A percentile compares a stretch with the other conserved stretches of the same genome.
Conservation (phyloP, 2,329 filamentous ascomycete species). For the Monilinia aucupariae region DNA sequence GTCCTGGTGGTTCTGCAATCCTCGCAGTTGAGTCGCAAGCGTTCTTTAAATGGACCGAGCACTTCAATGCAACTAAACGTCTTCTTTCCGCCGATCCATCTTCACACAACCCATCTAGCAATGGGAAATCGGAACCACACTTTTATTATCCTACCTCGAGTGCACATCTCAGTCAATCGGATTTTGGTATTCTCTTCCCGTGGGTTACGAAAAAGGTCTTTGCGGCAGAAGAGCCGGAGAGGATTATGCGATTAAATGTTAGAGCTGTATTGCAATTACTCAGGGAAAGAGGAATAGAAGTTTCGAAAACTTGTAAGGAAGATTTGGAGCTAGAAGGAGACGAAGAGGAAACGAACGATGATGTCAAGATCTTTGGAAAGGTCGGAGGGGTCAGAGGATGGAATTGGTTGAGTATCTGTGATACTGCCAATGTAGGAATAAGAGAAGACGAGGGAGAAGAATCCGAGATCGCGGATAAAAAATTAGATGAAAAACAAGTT, state of each 20-base stretch:
- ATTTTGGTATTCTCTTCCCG: slow-evolving; percentile 79
- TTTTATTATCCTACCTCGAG: slow-evolving; percentile 69
- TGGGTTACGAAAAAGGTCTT: slow-evolving; percentile 58
- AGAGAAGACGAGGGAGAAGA: slow-evolving; percentile 22
- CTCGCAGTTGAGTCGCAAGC: slow-evolving; percentile 69
- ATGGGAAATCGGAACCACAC: slow-evolving; percentile 43
- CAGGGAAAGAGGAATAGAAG: slow-evolving; percentile 44
- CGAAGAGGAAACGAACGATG: slow-evolving; percentile 21
- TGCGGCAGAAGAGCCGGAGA: slow-evolving; percentile 52
- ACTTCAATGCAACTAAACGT: slow-evolving; percentile 63
- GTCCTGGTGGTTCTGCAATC: slow-evolving; percentile 52
- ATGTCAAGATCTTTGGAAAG: slow-evolving; percentile 28
- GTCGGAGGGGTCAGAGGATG: slow-evolving; percentile 29
- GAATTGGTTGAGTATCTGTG: slow-evolving; percentile 29
- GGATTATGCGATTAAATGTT: slow-evolving; percentile 53
- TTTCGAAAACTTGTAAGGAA: slow-evolving; percentile 43
- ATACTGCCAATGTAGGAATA: background rate
- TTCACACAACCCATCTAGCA: slow-evolving; percentile 36
- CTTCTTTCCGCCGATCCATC: slow-evolving; percentile 55
- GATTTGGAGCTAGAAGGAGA: slow-evolving; percentile 36
- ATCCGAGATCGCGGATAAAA: slow-evolving; percentile 4
- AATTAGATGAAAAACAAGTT: slow-evolving; percentile 7
- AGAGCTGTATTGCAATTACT: slow-evolving; percentile 54
- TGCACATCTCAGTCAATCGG: slow-evolving; percentile 78
- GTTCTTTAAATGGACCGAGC: slow-evolving; percentile 72